Conservation (phyloP, 768 basidiomycete genomes). For the Mycena haematopus region DNA sequence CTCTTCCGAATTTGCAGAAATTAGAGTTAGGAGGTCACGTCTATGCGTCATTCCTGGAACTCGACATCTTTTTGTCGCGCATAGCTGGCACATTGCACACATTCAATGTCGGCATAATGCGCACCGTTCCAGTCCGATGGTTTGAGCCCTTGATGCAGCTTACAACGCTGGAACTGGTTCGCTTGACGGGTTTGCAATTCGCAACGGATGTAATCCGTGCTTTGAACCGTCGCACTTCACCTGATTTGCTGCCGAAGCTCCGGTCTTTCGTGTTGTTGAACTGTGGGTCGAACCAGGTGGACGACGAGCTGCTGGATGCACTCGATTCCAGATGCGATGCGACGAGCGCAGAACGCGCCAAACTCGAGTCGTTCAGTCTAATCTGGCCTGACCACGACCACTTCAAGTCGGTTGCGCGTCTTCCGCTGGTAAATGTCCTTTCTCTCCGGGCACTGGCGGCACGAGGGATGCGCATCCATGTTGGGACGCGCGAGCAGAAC, state of each 20-base stretch:
- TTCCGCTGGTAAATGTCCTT: slow-evolving; percentile 6
- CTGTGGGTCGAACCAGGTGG: slow-evolving; percentile 3
- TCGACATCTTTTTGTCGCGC: slow-evolving; percentile 1
- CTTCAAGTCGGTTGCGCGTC: not conserved
- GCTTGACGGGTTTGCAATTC: not conserved
- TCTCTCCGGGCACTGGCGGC: slow-evolving; percentile 2
- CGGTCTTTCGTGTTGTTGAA: slow-evolving; percentile 1
- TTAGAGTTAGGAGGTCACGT: slow-evolving; percentile 3
- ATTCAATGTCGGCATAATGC: slow-evolving; percentile 3
- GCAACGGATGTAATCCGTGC: slow-evolving; percentile 2
- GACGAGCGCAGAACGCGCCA: slow-evolving; percentile 6
- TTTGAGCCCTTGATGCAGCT: not conserved
- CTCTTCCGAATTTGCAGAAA: slow-evolving; percentile 4
- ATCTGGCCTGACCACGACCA: slow-evolving; percentile 15
- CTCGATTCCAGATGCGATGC: slow-evolving; percentile 16
- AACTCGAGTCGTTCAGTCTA: slow-evolving; percentile 14
- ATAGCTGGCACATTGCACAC: slow-evolving; percentile 1
- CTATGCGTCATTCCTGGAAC: not conserved
- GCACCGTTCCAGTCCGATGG: slow-evolving; percentile 8
- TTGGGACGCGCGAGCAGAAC: not conserved
- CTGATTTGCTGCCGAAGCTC: slow-evolving; percentile 21
- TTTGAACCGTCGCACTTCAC: slow-evolving; percentile 8
- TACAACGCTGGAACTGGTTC: slow-evolving; percentile 11
- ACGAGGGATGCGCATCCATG: slow-evolving; percentile 2
- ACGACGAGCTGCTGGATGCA: slow-evolving; percentile 12